A percentile compares a stretch with the other conserved stretches of the same genome.
These are phyloP conservation scores for Sugiyamaella lignohabitans DNA, from an alignment of 805 yeast genomes.

Conservation along the genomic window DNA sequence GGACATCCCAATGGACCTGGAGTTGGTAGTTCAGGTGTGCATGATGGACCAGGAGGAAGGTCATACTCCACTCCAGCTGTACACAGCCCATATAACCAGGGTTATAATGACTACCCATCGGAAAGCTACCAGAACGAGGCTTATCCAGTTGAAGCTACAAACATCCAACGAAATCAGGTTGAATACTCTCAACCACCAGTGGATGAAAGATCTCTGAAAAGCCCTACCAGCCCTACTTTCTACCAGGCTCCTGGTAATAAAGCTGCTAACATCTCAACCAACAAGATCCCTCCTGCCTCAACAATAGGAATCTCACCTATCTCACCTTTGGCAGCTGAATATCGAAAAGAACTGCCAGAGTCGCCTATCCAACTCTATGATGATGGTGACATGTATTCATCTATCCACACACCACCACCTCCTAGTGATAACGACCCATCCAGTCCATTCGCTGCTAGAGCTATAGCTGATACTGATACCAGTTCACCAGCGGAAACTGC, in stretches of 20 bases:
- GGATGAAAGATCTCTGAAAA: constrained; percentile 4
- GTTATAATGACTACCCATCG: constrained; percentile 5
- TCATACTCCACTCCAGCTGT: background rate
- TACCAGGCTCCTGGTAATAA: constrained; percentile 32
- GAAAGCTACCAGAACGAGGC: background rate
- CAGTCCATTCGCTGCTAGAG: background rate
- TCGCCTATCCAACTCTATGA: constrained; percentile 7
- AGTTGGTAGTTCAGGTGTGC: background rate
- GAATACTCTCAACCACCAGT: constrained; percentile 5
- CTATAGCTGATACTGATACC: background rate
- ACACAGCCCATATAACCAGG: constrained; percentile 9
- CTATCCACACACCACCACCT: background rate
- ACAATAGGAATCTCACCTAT: constrained; percentile 16
- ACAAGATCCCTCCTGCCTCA: constrained; percentile 20
- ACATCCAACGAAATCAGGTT: constrained; percentile 1
- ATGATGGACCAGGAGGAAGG: background rate
- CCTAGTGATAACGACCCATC: background rate
- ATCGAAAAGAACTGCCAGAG: constrained; percentile 14
- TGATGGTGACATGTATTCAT: background rate
- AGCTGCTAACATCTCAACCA: constrained; percentile 18
- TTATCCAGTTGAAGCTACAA: constrained; percentile 4
- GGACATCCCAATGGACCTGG: background rate
- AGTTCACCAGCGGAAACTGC: background rate
- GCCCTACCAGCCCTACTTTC: constrained; percentile 32
- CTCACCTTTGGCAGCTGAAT: constrained; percentile 20